Base-by-base conservation (phyloP, 805 yeast species). In the Starmerella apicola region DNA sequence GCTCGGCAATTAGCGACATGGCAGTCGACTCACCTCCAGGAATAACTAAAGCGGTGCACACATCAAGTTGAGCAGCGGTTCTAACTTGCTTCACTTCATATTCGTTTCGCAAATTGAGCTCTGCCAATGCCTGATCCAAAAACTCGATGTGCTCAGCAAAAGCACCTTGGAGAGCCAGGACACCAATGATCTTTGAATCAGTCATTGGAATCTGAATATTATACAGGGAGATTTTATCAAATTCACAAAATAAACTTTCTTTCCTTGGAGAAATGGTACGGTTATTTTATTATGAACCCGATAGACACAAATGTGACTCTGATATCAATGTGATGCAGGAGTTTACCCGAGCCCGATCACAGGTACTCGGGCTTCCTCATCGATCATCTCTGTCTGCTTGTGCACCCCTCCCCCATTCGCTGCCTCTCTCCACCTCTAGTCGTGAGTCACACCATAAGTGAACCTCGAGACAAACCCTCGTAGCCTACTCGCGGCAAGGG, bases 151-250 rank as follows among this genome's bases (percentile, higher is more conserved):
- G 93, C 52, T 81, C 93, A 15, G 62, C 55, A 53, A 79, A 81
- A 0, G 91, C 86, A 5, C 93, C 93, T 54, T 81, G 93, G 16
- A 81, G 65, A 0, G 88, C 81, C 38, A 81, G 58, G 1, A 81
- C 85, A 3, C 93, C 93, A 9, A 81, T 44, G 7, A 27, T 12
- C 7, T 12, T 7, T 8, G 10, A 23, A 8, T 23, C 26, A 23
- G 10, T 23, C 26, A 23, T 23, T n/a, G n/a, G n/a, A n/a, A n/a
- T n/a, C n/a, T n/a, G 24, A 23, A 18, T 27, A 25, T 27, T 32
- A 32, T n/a, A 32, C 35, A 25, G 23, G 10, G 7, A 16, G 13
- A 12, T 12, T 12, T 29, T 29, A 7, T 27, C 18, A 29, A 17
- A 29, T 20, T 32, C 21, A 8, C 9, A 13, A 24, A 13, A 13